Evolutionary conservation across 768 basidiomycete species (phyloP), one percentile per base, ranked within the genome.

Genomic region (Boletus rubropictus): DNA sequence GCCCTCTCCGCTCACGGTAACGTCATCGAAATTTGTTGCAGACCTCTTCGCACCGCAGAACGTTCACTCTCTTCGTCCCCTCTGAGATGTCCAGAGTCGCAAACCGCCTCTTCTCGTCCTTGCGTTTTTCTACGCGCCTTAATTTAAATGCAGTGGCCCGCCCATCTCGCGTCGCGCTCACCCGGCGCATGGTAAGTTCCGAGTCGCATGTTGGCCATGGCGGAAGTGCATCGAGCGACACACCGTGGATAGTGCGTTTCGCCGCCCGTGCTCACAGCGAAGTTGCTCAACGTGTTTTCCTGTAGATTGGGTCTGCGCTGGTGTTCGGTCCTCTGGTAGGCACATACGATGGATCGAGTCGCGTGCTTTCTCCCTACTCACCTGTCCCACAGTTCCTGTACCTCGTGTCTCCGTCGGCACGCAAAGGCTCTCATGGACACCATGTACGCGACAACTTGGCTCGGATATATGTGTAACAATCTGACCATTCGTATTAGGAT

Each of bases 251-350:
- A 12, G 65, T 66, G 28, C 28, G 66, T 57, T 38, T 33, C 8
- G 24, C 28, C 7, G 1, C 17, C 20, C 14, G 29, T 22, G 6
- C 29, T 14, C 45, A 35, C 21, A 20, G 3, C 14, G 7, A 20
- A 41, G 21, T 40, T 46, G 1, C 39, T 43, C 28, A 33, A 34
- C 22, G 6, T 27, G 17, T 50, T 32, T 18, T 25, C 39, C 18
- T 5, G 3, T 22, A 66, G 66, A 51, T 66, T 35, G 66, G 66
- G 35, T 67, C 65, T 12, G 62, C 60, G 15, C 39, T 66, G 31
- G 48, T 65, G 40, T 66, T 66, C 35, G 66, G 66, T 45, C 60
- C 65, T 42, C 46, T 53, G 44, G 66, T 68, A 34, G 37, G 64
- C 50, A 17, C 38, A 40, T 43, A 20, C 8, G 21, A 15, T 35